phyloP scores from a whole-genome alignment of 805 yeast species.

The Candida railenensis region DNA sequence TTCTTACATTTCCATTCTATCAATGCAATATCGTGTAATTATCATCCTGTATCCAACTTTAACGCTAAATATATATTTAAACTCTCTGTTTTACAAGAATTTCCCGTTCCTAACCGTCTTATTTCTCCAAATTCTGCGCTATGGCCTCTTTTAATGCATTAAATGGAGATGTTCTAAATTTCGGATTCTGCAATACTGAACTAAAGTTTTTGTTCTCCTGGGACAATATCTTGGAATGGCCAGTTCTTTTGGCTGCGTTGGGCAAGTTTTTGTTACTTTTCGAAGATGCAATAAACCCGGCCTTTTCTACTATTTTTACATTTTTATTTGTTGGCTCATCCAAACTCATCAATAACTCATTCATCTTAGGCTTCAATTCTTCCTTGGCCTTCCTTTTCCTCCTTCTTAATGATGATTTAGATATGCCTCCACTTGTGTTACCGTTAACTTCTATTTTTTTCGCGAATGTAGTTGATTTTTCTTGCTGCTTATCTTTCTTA shows the following conservation, averaged over 20 bases:
- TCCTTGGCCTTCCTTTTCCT: slow-evolving; percentile 61
- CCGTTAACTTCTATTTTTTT: slow-evolving; percentile 27
- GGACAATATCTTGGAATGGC: slow-evolving; percentile 49
- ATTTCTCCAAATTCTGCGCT: slow-evolving; percentile 20
- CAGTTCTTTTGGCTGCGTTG: slow-evolving; percentile 43
- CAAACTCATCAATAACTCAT: slow-evolving; percentile 57
- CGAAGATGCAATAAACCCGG: slow-evolving; percentile 20
- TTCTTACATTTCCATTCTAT: too few species aligned
- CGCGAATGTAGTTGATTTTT: slow-evolving; percentile 38
- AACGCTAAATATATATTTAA: background rate
- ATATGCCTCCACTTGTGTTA: slow-evolving; percentile 46
- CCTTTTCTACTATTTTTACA: slow-evolving; percentile 2
- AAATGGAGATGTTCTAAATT: slow-evolving; percentile 62
- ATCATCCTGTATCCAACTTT: background rate
- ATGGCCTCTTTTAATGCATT: slow-evolving; percentile 61
- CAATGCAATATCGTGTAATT: background rate
- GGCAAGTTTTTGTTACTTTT: slow-evolving; percentile 43
- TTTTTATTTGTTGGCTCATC: slow-evolving; percentile 13
- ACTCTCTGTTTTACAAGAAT: slow-evolving; percentile 1
- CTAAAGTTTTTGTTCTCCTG: slow-evolving; percentile 61
- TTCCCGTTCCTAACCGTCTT: background rate
- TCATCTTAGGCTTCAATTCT: slow-evolving; percentile 64
- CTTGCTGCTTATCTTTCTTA: slow-evolving; percentile 51
- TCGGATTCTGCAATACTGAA: slow-evolving; percentile 51
- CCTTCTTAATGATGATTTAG: slow-evolving; percentile 65